Conservation (phyloP, 2,329 filamentous ascomycete genomes). For the Phoma sp. region DNA sequence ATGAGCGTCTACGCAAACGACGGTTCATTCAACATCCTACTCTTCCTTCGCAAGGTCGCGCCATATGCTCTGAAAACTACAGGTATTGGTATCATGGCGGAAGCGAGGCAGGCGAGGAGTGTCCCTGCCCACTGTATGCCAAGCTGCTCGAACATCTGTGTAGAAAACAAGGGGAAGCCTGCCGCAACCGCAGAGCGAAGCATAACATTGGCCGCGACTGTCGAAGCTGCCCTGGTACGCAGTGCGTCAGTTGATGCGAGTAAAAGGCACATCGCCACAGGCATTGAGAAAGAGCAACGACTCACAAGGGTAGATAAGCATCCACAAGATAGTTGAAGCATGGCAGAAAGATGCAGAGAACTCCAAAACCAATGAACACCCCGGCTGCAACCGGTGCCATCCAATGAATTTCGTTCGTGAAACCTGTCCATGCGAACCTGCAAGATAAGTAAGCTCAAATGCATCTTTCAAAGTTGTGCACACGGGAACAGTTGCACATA, state of each 20-base stretch:
- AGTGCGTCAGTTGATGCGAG: too few relatives aligned
- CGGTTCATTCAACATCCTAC: not conserved
- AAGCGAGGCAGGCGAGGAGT: constrained; percentile 1
- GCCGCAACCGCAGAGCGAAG: constrained; percentile 5
- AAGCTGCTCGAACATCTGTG: constrained; percentile 3
- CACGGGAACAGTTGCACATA: too few relatives aligned
- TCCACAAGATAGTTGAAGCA: constrained; percentile 12
- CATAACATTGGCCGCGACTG: constrained; percentile 9
- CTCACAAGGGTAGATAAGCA: constrained; percentile 5
- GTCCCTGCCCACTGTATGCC: constrained; percentile 5
- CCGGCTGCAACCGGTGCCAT: not conserved
- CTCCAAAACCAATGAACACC: constrained; percentile 4
- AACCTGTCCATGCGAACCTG: constrained; percentile 9
- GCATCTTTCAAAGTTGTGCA: too few relatives aligned
- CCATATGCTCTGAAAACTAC: constrained; percentile 4
- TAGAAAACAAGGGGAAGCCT: constrained; percentile 1
- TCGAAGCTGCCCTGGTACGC: not conserved
- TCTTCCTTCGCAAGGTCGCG: not conserved
- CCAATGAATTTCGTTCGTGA: constrained; percentile 1
- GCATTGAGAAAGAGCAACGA: too few relatives aligned
- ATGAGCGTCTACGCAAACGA: not conserved
- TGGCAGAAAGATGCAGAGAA: constrained; percentile 5
- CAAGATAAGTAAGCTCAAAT: not conserved
- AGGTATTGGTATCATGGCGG: constrained; percentile 2
- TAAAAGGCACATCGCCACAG: too few relatives aligned